Evolutionary conservation across 2,329 filamentous ascomycete genomes (phyloP).

Genomic region (Aotearoamyces nothofagi): DNA sequence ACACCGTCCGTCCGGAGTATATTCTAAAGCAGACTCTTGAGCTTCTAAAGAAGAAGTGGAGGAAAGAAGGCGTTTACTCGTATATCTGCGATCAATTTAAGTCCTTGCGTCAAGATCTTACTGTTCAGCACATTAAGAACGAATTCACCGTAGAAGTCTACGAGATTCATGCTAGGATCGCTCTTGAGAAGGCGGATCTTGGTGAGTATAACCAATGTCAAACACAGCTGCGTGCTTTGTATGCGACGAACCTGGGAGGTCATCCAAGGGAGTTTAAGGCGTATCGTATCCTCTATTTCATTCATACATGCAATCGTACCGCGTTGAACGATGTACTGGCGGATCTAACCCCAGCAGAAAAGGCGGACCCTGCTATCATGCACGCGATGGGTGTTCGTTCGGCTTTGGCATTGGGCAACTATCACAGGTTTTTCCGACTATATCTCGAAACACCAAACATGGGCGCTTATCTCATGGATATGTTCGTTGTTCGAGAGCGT

Average conservation of each 20-base stretch:
- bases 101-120: conserved; percentile 92
- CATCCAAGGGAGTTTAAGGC: conserved; percentile 94
- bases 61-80: conserved; percentile 79
- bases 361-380: conserved; percentile 68
- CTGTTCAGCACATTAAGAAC: conserved; percentile 92
- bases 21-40: conserved; percentile 76
- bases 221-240: conserved; percentile 87
- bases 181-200: conserved; percentile 93
- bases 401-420: conserved; percentile 83
- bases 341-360: conserved; percentile 98
- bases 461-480: conserved; percentile 97
- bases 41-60: conserved; percentile 88
- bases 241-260: conserved; percentile 73
- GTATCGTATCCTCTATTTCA: conserved; percentile 98
- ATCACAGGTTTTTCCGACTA: conserved; percentile 94
- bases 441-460: conserved; percentile 92
- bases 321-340: conserved; percentile 96
- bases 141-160: conserved; percentile 95
- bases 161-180: conserved; percentile 94
- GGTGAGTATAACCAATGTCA: conserved; percentile 99
- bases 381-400: conserved; percentile 88
- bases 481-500: conserved; percentile 92
- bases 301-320: conserved; percentile 95
- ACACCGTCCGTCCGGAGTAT: conserved; percentile 70
- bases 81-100: conserved; percentile 99